Percentiles rank a stretch among this genome's conserved stretches.
phyloP scores from a whole-genome alignment of 2,329 filamentous ascomycete species.

The Neonectria neomacrospora region DNA sequence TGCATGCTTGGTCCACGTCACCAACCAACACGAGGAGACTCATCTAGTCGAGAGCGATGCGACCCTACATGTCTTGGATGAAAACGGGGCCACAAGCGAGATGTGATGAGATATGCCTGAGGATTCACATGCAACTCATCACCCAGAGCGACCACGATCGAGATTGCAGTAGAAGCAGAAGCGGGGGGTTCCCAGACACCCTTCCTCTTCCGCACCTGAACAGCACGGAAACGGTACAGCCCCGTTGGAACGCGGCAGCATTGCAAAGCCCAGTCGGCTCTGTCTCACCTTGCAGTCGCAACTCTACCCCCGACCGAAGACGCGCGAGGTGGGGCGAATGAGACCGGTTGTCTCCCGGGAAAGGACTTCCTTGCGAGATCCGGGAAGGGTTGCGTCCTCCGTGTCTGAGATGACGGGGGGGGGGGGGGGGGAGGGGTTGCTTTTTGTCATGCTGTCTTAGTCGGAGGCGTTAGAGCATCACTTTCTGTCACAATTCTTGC shows the following conservation, averaged over 20 bases:
- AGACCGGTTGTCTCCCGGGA: background rate
- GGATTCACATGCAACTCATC: background rate
- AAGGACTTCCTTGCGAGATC: background rate
- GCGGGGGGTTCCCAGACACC: background rate
- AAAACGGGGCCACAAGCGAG: conserved; percentile 1
- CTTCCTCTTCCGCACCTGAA: background rate
- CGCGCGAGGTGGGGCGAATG: background rate
- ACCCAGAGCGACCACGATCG: background rate
- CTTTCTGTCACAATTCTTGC: too few relatives aligned
- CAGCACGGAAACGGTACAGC: background rate
- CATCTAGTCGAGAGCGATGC: background rate
- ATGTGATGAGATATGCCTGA: background rate
- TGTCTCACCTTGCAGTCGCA: background rate
- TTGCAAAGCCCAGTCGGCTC: background rate
- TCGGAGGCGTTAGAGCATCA: background rate
- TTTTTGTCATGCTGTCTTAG: background rate
- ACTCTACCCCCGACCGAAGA: background rate
- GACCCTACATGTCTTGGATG: conserved; percentile 10
- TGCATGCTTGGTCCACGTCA: background rate
- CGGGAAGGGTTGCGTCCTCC: conserved; percentile 3
- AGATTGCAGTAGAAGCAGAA: background rate
- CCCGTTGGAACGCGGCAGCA: background rate
- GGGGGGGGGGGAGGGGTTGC: background rate
- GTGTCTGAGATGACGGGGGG: conserved; percentile 14
- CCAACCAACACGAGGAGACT: background rate